Evolutionary conservation across 2,329 filamentous ascomycete genomes (phyloP), one percentile per base, ranked within the genome.

Genomic region (Neurospora crassa): DNA sequence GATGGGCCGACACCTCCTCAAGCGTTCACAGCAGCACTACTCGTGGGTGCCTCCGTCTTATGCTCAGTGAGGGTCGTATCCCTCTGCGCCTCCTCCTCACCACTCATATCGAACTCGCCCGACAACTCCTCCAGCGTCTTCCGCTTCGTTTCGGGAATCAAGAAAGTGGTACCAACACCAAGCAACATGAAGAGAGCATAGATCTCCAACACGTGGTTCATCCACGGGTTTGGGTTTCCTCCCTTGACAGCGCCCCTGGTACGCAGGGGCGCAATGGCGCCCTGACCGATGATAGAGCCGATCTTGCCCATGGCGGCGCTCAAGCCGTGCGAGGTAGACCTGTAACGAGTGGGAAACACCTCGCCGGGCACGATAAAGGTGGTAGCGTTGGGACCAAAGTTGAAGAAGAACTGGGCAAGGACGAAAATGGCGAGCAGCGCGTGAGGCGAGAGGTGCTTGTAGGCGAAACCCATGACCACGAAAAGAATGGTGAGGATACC

Each of bases 121-220:
- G 76, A 67, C 41, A 92, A 83, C 79, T 89, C 85, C 79, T 92
- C 92, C 41, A 94, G 85, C 1, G 91, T 92, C 84, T 90, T 90
- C 71, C 90, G 84, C 83, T 91, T 92, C 24, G 90, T 93, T 84
- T 93, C 91, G 90, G 90, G 72, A 93, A 74, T 92, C 71, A 92
- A 82, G 1, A 92, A 80, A 0, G 90, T 90, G 11, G 90, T 91
- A 78, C 91, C 85, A 81, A 88, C 83, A 71, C 92, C 92, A 71
- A 88, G 83, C 42, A 93, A 84, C 91, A 93, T 94, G 84, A 94
- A 93, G 40, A 92, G 84, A 6, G 91, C 90, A 77, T 86, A 87
- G 76, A 93, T 93, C 84, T 92, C 84, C 78, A 94, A 88, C 53
- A 93, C 91, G 79, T 93, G 91, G 81, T 93, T 85, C 80, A 94